Evolutionary conservation across 306 rosid species (phyloP).

Genomic region (Herpetospermum pedunculosum): DNA sequence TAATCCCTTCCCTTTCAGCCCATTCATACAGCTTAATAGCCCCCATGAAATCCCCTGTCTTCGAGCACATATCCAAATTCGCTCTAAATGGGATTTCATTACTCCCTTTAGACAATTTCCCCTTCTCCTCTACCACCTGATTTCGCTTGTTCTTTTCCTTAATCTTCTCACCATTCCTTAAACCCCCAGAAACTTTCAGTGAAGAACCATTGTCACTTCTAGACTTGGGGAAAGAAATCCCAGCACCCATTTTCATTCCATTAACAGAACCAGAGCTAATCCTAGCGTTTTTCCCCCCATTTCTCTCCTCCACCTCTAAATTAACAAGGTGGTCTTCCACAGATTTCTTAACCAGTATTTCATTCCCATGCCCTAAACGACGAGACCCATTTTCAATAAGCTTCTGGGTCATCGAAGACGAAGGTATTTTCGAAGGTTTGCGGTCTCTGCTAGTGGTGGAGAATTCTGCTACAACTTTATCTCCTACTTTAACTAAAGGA

Average conservation of each 20-base stretch:
- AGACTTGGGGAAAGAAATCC: constrained; percentile 15
- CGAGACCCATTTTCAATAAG: constrained; percentile 19
- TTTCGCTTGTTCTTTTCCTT: constrained; percentile 12
- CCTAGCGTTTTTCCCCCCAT: constrained; percentile 18
- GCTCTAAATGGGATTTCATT: constrained; percentile 28
- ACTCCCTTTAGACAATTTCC: constrained; percentile 23
- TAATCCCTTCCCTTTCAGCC: constrained; percentile 37
- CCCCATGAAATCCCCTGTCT: constrained; percentile 58
- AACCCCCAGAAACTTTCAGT: constrained; percentile 9
- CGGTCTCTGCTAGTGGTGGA: constrained; percentile 16
- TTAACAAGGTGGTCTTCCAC: constrained; percentile 20
- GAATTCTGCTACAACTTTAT: constrained; percentile 12
- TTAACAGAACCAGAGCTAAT: constrained; percentile 18
- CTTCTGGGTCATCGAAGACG: constrained; percentile 10
- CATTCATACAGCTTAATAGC: constrained; percentile 61
- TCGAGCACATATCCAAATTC: constrained; percentile 71
- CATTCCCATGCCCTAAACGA: constrained; percentile 16
- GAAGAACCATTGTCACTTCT: constrained; percentile 5
- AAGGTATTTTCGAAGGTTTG: constrained; percentile 15
- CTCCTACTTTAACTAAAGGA: constrained; percentile 12
- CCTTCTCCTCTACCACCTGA: constrained; percentile 21
- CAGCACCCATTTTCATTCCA: constrained; percentile 18
- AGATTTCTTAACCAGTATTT: constrained; percentile 15
- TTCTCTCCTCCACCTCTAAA: constrained; percentile 24
- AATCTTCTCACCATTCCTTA: constrained; percentile 13